phyloP scores from a whole-genome alignment of 768 basidiomycete species.

The Cystobasidium ongulense region DNA sequence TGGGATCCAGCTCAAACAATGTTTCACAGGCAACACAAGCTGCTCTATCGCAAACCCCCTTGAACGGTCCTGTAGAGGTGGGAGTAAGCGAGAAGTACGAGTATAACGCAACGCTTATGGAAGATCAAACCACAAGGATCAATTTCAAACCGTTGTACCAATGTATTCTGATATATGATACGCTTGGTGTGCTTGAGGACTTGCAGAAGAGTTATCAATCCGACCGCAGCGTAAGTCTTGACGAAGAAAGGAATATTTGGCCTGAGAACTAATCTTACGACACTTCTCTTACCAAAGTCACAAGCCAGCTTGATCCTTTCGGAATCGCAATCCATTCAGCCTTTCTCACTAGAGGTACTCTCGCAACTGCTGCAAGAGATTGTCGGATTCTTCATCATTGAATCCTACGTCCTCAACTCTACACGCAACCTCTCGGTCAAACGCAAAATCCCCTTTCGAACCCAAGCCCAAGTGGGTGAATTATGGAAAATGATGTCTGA shows the following conservation, averaged over 20 bases:
- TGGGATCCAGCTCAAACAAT: conserved; percentile 68
- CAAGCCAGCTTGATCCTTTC: conserved; percentile 93
- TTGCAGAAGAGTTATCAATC: conserved; percentile 87
- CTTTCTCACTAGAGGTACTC: conserved; percentile 50
- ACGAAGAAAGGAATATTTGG: neutral
- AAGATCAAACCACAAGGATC: conserved; percentile 76
- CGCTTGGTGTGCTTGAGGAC: conserved; percentile 81
- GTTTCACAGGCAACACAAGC: conserved; percentile 73
- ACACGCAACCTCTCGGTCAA: conserved; percentile 50
- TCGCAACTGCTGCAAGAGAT: conserved; percentile 80
- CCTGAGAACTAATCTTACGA: neutral
- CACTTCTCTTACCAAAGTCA: conserved; percentile 53
- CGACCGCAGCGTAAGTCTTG: conserved; percentile 70
- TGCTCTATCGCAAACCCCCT: conserved; percentile 22
- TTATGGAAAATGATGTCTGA: conserved; percentile 82
- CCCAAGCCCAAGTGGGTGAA: conserved; percentile 80
- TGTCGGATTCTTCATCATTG: conserved; percentile 94
- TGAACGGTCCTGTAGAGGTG: conserved; percentile 57
- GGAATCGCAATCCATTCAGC: conserved; percentile 44
- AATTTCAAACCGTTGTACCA: conserved; percentile 93
- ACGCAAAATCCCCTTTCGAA: conserved; percentile 59
- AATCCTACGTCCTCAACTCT: conserved; percentile 79
- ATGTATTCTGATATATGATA: conserved; percentile 91
- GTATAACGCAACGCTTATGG: conserved; percentile 58
- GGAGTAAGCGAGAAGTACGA: conserved; percentile 79